phyloP scores from a whole-genome alignment of 2,329 filamentous ascomycete species.

The Pseudogymnoascus sp. region DNA sequence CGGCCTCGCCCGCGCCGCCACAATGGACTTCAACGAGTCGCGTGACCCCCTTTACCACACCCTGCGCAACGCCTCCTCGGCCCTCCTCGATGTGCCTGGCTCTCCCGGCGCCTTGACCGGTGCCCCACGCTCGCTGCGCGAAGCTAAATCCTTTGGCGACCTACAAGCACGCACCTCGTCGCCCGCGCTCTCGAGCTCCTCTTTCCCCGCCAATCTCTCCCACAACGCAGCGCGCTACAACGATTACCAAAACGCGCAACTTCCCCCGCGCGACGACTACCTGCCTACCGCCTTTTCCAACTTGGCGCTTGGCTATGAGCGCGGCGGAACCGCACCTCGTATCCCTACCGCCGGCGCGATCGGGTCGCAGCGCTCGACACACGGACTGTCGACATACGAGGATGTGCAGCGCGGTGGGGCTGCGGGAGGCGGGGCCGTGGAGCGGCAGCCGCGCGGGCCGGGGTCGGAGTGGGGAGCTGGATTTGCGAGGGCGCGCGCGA shows the following conservation, averaged over 20 bases:
- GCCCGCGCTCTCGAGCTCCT: conserved; percentile 79
- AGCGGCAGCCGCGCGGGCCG: conserved; percentile 55
- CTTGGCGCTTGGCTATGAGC: conserved; percentile 42
- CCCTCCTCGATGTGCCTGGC: conserved; percentile 78
- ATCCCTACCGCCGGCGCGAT: conserved; percentile 43
- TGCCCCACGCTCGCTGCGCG: conserved; percentile 71
- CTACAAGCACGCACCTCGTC: conserved; percentile 91
- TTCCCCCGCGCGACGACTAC: conserved; percentile 57
- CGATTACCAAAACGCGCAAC: conserved; percentile 58
- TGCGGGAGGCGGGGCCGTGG: conserved; percentile 28
- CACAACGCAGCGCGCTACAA: conserved; percentile 52
- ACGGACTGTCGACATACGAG: conserved; percentile 23
- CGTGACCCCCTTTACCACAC: conserved; percentile 65
- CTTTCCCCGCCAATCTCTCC: conserved; percentile 64
- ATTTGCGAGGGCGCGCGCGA: conserved; percentile 46
- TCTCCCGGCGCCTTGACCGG: conserved; percentile 56
- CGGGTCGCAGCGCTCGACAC: conserved; percentile 49
- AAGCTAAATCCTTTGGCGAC: conserved; percentile 94
- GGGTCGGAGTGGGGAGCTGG: conserved; percentile 45
- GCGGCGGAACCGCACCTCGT: conserved; percentile 22
- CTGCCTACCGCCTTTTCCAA: conserved; percentile 45
- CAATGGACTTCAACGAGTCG: conserved; percentile 86
- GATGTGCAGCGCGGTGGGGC: conserved; percentile 15
- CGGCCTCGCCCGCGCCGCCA: conserved; percentile 85
- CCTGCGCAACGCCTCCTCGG: conserved; percentile 69